Evolutionary conservation across 371 early-diverging fungal genomes (phyloP).

Genomic region (Syncephalastrum contaminatum): DNA sequence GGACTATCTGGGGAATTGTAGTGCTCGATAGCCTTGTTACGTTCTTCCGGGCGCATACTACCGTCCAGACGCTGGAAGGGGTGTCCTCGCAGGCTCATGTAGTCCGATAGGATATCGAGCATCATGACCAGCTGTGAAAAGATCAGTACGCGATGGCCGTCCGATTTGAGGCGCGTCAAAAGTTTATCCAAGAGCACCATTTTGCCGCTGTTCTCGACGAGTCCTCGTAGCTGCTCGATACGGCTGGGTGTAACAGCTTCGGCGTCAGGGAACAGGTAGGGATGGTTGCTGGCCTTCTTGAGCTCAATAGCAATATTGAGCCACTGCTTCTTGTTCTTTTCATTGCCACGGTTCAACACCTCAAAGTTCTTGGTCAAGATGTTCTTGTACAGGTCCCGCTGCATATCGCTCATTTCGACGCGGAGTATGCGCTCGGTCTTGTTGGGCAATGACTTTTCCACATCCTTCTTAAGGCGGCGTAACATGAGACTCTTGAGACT

Average conservation of each 20-base stretch:
- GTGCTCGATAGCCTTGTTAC: constrained; percentile 97
- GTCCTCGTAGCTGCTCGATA: constrained; percentile 74
- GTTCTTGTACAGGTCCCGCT: constrained; percentile 90
- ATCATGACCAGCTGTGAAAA: constrained; percentile 96
- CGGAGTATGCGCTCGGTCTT: constrained; percentile 95
- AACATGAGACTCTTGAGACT: constrained; percentile 89
- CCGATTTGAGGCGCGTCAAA: constrained; percentile 78
- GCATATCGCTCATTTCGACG: constrained; percentile 89
- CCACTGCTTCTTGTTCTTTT: constrained; percentile 84
- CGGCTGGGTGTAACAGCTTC: constrained; percentile 67
- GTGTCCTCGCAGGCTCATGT: constrained; percentile 80
- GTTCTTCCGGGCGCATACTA: constrained; percentile 84
- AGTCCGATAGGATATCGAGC: constrained; percentile 94
- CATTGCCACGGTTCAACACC: constrained; percentile 80
- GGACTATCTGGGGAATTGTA: constrained; percentile 96
- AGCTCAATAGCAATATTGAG: constrained; percentile 96
- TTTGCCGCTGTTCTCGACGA: constrained; percentile 91
- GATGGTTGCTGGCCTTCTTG: constrained; percentile 99
- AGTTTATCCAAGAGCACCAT: constrained; percentile 95
- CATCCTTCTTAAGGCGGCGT: constrained; percentile 96
- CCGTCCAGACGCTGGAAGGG: constrained; percentile 98
- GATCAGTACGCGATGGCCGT: constrained; percentile 85
- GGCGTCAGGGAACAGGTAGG: constrained; percentile 93
- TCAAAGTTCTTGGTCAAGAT: constrained; percentile 92
- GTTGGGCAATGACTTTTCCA: constrained; percentile 93